Base-by-base conservation (phyloP, 371 early-diverging fungal species). In the Saksenaea oblongispora region DNA sequence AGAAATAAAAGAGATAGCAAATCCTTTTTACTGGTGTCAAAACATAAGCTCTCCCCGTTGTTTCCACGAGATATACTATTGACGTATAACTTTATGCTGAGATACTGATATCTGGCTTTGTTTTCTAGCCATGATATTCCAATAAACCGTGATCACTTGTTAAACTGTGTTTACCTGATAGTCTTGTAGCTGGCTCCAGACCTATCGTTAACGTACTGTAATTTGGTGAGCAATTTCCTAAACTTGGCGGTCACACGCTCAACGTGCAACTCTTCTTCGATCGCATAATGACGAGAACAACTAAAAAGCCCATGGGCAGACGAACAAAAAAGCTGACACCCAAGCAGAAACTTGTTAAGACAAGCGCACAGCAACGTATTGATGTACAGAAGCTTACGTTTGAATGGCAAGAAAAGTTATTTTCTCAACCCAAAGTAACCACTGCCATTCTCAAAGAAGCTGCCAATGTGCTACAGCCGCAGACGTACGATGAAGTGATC, bases 361-460 rank as follows among this genome's bases (percentile, higher is more conserved):
- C 76, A 3, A 87, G 83, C 44, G 79, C 83, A 17, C 75, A 82
- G 24, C 69, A 80, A 44, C 79, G 83, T 3, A 66, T 72, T 28
- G 72, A 73, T 42, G 72, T 70, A n/a, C 85, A 88, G 60, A 70
- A 72, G 8, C 71, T 82, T 37, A 82, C 78, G 7, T 79, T 86
- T 71, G 65, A 76, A 24, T 88, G 88, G 88, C 84, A 84, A 61
- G 84, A 86, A 54, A 79, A 78, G 13, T 70, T 88, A 5, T 83
- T 82, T 51, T 71, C 83, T 9, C 62, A 64, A 18, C 59, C 66
- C 0, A 67, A 59, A 22, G 71, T 72, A 2, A 5, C 64, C 3
- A 34, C 37, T 0, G 26, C 37, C 0, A 68, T 65, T 0, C 62
- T 84, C 9, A 61, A 65, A 37, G 63, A 75, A 18, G 80, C 82